phyloP scores from a whole-genome alignment of 2,329 filamentous ascomycete species.

The Colletotrichum neosansevieriae region DNA sequence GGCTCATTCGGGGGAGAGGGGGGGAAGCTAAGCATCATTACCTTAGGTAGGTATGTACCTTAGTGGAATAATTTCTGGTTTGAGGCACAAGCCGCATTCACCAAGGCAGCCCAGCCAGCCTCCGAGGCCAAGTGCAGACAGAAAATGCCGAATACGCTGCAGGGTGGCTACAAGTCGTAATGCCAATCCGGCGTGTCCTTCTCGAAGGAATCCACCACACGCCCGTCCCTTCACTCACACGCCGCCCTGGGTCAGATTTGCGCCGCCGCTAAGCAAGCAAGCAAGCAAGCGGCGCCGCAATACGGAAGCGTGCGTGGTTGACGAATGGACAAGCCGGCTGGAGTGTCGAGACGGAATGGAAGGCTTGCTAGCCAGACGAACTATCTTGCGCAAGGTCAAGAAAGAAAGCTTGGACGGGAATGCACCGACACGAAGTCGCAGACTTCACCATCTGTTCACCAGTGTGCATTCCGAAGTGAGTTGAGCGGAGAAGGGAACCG shows the following conservation, averaged over 20 bases:
- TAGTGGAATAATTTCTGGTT: too few relatives aligned
- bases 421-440: conserved; percentile 27
- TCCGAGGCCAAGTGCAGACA: conserved; percentile 15
- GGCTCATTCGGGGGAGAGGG: neutral
- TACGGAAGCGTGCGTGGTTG: conserved; percentile 11
- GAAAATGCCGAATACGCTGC: neutral
- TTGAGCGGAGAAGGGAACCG: neutral
- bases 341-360: conserved; percentile 16
- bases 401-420: conserved; percentile 19
- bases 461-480: neutral
- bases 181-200: conserved; percentile 3
- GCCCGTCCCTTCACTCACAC: neutral
- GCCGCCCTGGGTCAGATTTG: neutral
- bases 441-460: neutral
- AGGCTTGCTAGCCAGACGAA: conserved; percentile 10
- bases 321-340: conserved; percentile 10
- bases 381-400: neutral
- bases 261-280: neutral
- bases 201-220: conserved; percentile 18
- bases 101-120: neutral
- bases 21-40: neutral
- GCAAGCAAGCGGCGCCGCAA: conserved; percentile 7
- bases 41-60: too few relatives aligned
- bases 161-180: conserved; percentile 17
- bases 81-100: neutral